Conservation (phyloP, 768 basidiomycete species). For the Cystoderma amianthinum region DNA sequence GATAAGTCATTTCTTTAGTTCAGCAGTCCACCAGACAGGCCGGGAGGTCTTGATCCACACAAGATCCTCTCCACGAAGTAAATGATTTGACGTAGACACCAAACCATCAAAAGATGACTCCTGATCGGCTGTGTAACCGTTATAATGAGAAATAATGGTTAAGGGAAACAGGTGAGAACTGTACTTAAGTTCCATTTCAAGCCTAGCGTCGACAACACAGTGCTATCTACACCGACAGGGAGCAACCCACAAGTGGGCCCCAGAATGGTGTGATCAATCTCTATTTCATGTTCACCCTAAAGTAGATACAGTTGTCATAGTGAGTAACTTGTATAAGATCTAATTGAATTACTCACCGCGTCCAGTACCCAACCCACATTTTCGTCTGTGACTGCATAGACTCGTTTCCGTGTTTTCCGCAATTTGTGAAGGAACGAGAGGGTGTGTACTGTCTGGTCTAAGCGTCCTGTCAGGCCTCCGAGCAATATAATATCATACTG, state of each 20-base stretch:
- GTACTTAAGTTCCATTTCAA: slow-evolving; percentile 86
- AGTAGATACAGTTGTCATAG: slow-evolving; percentile 1
- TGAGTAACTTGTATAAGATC: background rate
- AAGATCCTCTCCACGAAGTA: slow-evolving; percentile 54
- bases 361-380: slow-evolving; percentile 89
- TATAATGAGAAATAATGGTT: background rate
- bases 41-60: slow-evolving; percentile 73
- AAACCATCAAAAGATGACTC: slow-evolving; percentile 79
- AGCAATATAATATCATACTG: slow-evolving; percentile 71
- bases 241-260: slow-evolving; percentile 94
- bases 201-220: slow-evolving; percentile 75
- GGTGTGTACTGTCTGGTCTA: slow-evolving; percentile 93
- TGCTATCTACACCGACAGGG: slow-evolving; percentile 77
- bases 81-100: slow-evolving; percentile 91
- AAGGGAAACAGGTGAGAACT: slow-evolving; percentile 12
- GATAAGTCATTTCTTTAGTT: slow-evolving; percentile 38
- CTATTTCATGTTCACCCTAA: slow-evolving; percentile 80
- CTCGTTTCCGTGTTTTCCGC: slow-evolving; percentile 45
- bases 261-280: slow-evolving; percentile 63
- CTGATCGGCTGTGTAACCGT: slow-evolving; percentile 35
- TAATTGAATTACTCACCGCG: slow-evolving; percentile 35
- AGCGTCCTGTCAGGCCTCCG: slow-evolving; percentile 83
- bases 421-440: slow-evolving; percentile 82
- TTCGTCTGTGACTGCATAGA: slow-evolving; percentile 85
- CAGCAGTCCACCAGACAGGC: slow-evolving; percentile 89